Evolutionary conservation across 257 asterid species (phyloP).

Genomic region (Perilla frutescens): DNA sequence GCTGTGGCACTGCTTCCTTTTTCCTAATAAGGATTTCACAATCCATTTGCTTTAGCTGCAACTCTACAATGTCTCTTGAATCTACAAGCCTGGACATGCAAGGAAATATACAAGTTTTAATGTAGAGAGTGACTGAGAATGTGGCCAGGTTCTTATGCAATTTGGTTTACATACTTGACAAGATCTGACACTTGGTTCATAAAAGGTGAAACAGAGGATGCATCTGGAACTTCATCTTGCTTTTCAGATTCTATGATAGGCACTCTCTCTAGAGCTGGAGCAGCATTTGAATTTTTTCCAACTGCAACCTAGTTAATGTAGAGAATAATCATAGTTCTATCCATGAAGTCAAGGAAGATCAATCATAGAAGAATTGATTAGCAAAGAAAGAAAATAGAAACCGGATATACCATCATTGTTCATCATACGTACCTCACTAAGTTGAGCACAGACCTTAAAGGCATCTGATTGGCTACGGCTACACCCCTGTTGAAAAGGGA

Average conservation of each 20-base stretch:
- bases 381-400: constrained; percentile 9
- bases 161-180: constrained; percentile 48
- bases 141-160: constrained; percentile 8
- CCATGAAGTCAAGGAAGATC: constrained; percentile 27
- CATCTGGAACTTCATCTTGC: constrained; percentile 48
- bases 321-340: constrained; percentile 15
- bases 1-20: constrained; percentile 60
- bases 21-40: constrained; percentile 62
- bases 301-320: constrained; percentile 41
- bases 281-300: constrained; percentile 46
- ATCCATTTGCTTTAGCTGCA: constrained; percentile 61
- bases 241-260: constrained; percentile 35
- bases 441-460: constrained; percentile 51
- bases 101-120: neutral
- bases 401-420: neutral
- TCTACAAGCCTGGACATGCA: constrained; percentile 57
- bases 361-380: neutral
- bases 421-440: constrained; percentile 45
- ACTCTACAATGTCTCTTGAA: constrained; percentile 60
- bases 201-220: constrained; percentile 50
- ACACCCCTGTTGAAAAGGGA: constrained; percentile 38
- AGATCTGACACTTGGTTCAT: constrained; percentile 59
- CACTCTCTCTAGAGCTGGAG: constrained; percentile 38
- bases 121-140: constrained; percentile 6
- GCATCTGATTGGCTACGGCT: constrained; percentile 43